These are phyloP conservation scores for Cucurbita pepo DNA, from an alignment of 306 rosid genomes.

Conservation along the genomic window DNA sequence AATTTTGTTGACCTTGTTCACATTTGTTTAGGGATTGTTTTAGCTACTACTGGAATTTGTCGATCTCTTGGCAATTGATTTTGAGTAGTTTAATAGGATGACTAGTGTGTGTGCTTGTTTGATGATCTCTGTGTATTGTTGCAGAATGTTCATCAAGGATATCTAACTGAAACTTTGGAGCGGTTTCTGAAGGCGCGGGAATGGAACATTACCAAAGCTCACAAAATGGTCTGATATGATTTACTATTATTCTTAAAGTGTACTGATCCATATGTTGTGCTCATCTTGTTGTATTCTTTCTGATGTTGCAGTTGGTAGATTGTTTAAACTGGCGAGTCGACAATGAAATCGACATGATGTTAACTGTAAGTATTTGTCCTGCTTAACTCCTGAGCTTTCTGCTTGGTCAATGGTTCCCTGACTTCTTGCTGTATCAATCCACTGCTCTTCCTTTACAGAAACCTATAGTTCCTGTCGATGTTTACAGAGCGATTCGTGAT, in stretches of 20 bases:
- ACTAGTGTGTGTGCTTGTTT: background rate
- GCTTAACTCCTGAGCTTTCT: background rate
- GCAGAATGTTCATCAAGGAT: constrained; percentile 90
- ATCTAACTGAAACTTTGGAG: constrained; percentile 35
- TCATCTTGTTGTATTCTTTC: background rate
- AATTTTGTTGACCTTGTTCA: background rate
- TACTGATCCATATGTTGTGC: background rate
- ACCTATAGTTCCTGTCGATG: constrained; percentile 63
- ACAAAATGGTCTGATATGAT: constrained; percentile 56
- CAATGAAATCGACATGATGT: constrained; percentile 75
- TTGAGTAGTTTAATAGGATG: background rate
- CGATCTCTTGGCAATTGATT: background rate
- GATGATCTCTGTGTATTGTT: constrained; percentile 2
- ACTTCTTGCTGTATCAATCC: constrained; percentile 8
- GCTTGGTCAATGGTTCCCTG: background rate
- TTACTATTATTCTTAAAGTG: background rate
- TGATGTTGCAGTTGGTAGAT: constrained; percentile 51
- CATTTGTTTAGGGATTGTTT: background rate
- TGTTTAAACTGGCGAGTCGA: constrained; percentile 78
- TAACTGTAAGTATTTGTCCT: constrained; percentile 37
- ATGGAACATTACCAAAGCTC: constrained; percentile 68
- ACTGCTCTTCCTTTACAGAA: constrained; percentile 39
- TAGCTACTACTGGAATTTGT: background rate
- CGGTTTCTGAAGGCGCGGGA: constrained; percentile 99
- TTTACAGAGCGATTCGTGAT: constrained; percentile 72